Base-by-base conservation (phyloP, 2,329 filamentous ascomycete genomes). In the Cordyceps javanica region DNA sequence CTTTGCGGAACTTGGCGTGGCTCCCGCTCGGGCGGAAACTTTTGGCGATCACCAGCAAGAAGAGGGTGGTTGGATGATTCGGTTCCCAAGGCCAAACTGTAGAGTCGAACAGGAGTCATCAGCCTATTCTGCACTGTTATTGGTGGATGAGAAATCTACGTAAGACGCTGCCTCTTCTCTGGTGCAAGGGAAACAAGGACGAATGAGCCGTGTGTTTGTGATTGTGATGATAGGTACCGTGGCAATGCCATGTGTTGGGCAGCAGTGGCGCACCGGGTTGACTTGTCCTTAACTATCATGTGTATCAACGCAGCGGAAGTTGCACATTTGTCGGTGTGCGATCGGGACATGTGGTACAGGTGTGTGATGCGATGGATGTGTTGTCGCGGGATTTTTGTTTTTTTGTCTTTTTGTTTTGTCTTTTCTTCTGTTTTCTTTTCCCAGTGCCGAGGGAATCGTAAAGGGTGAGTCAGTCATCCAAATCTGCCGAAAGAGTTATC, bases 311-410 rank as follows among this genome's bases (percentile, higher is more conserved):
- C 41, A 23, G 21, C 16, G 26, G 11, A 23, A 41, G 25, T 30
- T 41, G 34, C 41, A 39, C 10, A 38, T 42, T 49, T 56, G 54
- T 56, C 54, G 54, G 54, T 56, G 54, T 49, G 34, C 14, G 42
- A 23, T 41, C 19, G 26, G 42, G 32, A 25, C 53, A 55, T 48
- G 53, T 32, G 53, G 53, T 55, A 44, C 25, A 19, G 32, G 25
- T 48, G 53, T 48, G 53, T 48, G 25, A 32, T 56, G 34, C 32
- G 44, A 56, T 49, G 42, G 32, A 49, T 56, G 44, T 32, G 44
- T 34, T 56, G 53, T 56, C 54, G 44, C 54, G 53, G 25, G 23
- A 48, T 30, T 41, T 49, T 38, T 19, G 19, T 32, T 32, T 48
- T 23, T 45, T 45, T 26, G 16, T 46, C 26, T 44, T 21, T 41